These are phyloP conservation scores for Periconia macrospinosa DNA, from an alignment of 2,329 filamentous ascomycete genomes.

Conservation along the genomic window DNA sequence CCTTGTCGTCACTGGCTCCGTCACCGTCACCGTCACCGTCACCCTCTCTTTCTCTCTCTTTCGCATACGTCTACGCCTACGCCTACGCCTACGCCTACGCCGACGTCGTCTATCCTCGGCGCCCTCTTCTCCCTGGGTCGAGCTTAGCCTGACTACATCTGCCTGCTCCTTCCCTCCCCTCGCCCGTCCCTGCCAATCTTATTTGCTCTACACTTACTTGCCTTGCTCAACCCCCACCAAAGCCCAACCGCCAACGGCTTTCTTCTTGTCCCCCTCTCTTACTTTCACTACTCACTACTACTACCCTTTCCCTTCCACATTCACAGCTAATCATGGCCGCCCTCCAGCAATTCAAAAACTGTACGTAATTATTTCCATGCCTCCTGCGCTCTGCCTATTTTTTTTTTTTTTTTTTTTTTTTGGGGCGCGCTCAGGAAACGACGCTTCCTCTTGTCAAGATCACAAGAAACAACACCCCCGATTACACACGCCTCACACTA, in stretches of 20 bases:
- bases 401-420: no score
- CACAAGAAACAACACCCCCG: no score
- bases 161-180: background rate
- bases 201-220: background rate
- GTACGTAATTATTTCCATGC: background rate
- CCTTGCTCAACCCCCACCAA: background rate
- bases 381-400: no score
- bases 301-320: conserved; percentile 1
- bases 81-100: no score
- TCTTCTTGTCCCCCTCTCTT: conserved; percentile 19
- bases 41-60: conserved; percentile 7
- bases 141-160: background rate
- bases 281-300: conserved; percentile 1
- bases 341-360: conserved; percentile 97
- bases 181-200: conserved; percentile 3
- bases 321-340: conserved; percentile 57
- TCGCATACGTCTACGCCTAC: background rate
- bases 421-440: no score
- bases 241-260: background rate
- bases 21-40: background rate
- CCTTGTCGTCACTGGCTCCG: background rate
- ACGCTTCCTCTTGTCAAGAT: no score
- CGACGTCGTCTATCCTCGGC: background rate
- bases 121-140: no score
- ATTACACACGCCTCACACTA: background rate